Conservation (phyloP, 108 stramenopile genomes). For the Discostella stelligeroides region DNA sequence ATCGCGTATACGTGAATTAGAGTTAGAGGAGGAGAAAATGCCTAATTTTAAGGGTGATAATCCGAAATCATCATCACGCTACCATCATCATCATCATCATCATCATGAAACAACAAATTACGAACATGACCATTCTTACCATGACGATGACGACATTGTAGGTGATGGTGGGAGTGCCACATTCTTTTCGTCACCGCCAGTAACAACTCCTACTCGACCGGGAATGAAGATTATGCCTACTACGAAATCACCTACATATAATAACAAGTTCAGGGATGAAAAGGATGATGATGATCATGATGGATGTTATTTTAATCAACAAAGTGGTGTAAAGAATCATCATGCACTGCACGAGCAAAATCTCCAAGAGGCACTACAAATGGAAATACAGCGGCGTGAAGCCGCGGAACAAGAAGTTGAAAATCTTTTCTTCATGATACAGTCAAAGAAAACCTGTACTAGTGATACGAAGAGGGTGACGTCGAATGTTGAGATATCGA, state of each 20-base stretch:
- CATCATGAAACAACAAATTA: too few species aligned
- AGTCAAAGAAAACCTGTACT: not conserved
- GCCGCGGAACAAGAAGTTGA: constrained; percentile 13
- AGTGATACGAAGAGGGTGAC: not conserved
- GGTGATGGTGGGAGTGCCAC: too few species aligned
- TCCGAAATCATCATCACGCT: too few species aligned
- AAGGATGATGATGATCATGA: not conserved
- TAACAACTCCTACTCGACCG: too few species aligned
- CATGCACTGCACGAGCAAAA: not conserved
- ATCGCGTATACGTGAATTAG: constrained; percentile 17
- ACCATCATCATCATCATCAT: too few species aligned
- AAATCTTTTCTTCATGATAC: not conserved
- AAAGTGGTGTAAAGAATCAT: too few species aligned
- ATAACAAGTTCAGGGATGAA: not conserved
- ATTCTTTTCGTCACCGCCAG: too few species aligned
- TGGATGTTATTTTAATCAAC: too few species aligned
- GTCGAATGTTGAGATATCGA: not conserved
- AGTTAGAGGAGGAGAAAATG: not conserved
- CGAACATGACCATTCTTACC: too few species aligned
- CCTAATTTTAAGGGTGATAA: too few species aligned
- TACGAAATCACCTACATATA: not conserved
- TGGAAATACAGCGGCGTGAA: constrained; percentile 15
- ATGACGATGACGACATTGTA: too few species aligned
- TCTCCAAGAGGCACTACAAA: not conserved
- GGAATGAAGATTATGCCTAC: too few species aligned